Percentiles rank a stretch among this genome's conserved stretches.
Conservation (phyloP, 176 grass and related monocot genomes). For the Microstegium vimineum region DNA sequence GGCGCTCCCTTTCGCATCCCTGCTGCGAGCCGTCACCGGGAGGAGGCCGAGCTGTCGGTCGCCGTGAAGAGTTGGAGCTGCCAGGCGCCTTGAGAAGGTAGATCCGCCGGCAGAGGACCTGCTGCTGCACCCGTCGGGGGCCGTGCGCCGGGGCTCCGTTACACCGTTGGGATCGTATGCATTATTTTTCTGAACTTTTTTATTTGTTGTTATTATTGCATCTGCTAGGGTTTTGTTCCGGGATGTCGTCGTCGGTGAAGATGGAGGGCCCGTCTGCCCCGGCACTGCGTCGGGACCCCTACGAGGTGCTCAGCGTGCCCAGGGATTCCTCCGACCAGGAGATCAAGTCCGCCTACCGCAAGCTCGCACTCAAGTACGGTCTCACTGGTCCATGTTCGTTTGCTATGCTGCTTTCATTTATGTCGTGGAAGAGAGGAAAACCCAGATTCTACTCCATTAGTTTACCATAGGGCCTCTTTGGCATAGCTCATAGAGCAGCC, state of each 20-base stretch:
- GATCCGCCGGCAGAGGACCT: neutral
- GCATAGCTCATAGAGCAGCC: neutral
- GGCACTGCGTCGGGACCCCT: constrained; percentile 69
- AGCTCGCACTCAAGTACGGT: constrained; percentile 90
- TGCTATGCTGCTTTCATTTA: neutral
- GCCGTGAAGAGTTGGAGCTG: neutral
- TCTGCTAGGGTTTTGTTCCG: constrained; percentile 30
- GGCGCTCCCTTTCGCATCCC: neutral
- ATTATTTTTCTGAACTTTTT: neutral
- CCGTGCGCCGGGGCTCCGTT: neutral
- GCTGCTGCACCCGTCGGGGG: neutral
- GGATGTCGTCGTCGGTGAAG: constrained; percentile 80
- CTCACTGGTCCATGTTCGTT: neutral
- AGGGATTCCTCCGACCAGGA: constrained; percentile 95
- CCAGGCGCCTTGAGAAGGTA: neutral
- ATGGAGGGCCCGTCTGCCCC: constrained; percentile 82
- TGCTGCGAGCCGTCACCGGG: neutral
- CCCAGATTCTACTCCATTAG: neutral
- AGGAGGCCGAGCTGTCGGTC: neutral
- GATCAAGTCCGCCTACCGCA: constrained; percentile 95
- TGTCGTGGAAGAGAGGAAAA: neutral
- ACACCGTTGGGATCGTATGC: neutral
- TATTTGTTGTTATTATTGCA: neutral
- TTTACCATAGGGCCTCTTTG: neutral
- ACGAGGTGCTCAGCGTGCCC: constrained; percentile 87